Percentiles rank a stretch among this genome's conserved stretches.
Conservation (phyloP, 495 filamentous ascomycete species). For the Talaromyces trachyspermus region DNA sequence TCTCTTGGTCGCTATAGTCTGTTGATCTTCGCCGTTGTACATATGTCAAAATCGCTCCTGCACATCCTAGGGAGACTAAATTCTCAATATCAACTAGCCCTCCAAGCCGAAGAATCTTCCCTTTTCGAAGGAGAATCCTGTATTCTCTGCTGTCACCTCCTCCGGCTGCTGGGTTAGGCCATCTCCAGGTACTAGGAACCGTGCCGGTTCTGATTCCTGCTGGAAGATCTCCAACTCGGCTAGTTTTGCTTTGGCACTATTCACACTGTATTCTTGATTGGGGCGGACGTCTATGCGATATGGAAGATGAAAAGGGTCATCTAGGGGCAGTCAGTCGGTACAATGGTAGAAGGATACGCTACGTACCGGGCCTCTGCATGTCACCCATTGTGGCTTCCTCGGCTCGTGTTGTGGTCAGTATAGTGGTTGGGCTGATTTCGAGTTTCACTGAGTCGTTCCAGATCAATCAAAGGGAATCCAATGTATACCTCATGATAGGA, state of each 20-base stretch:
- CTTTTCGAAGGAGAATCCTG: slow-evolving; percentile 47
- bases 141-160: slow-evolving; percentile 37
- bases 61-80: slow-evolving; percentile 66
- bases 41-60: slow-evolving; percentile 75
- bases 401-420: slow-evolving; percentile 65
- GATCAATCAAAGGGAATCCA: not conserved
- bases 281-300: slow-evolving; percentile 69
- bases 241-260: slow-evolving; percentile 61
- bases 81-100: slow-evolving; percentile 75
- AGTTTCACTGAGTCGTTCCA: slow-evolving; percentile 50
- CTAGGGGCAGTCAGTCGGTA: not conserved
- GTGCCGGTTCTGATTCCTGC: slow-evolving; percentile 26
- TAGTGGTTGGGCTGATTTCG: slow-evolving; percentile 70
- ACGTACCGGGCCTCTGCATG: not conserved
- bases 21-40: slow-evolving; percentile 62
- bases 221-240: slow-evolving; percentile 41
- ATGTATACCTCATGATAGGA: not conserved
- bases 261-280: slow-evolving; percentile 70
- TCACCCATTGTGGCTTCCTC: slow-evolving; percentile 40
- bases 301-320: slow-evolving; percentile 40
- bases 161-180: slow-evolving; percentile 32
- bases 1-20: slow-evolving; percentile 49
- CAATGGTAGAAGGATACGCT: not conserved
- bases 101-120: slow-evolving; percentile 64
- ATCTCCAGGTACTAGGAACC: slow-evolving; percentile 53